These are phyloP conservation scores for Baeospora myosura DNA, from an alignment of 1,284 basidiomycete genomes.

Conservation along the genomic window DNA sequence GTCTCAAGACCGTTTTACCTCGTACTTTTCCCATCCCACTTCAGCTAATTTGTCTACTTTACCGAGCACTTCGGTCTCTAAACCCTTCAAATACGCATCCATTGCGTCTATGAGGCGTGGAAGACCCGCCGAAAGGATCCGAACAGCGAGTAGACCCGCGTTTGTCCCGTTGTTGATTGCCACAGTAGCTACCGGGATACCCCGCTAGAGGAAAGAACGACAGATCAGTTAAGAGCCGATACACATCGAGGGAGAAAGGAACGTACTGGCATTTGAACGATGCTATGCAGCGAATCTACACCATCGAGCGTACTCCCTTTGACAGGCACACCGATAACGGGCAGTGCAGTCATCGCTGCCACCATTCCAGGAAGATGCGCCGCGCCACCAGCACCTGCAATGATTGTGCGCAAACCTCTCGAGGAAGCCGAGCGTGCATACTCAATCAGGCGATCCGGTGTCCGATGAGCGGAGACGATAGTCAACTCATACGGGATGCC, in stretches of 20 bases:
- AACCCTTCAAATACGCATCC: conserved; percentile 66
- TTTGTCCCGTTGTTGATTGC: conserved; percentile 97
- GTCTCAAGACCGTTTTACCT: conserved; percentile 23
- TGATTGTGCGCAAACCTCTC: conserved; percentile 74
- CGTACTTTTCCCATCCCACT: conserved; percentile 84
- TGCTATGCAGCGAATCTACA: conserved; percentile 93
- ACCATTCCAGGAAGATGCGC: conserved; percentile 99
- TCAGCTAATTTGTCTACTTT: conserved; percentile 78
- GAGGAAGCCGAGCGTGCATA: conserved; percentile 77
- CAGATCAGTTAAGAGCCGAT: conserved; percentile 8
- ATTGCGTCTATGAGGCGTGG: conserved; percentile 64
- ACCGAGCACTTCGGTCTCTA: conserved; percentile 78
- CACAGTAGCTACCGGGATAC: conserved; percentile 94
- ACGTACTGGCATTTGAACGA: conserved; percentile 97
- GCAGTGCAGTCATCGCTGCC: conserved; percentile 86
- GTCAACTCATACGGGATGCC: conserved; percentile 88
- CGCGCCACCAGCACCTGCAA: conserved; percentile 95
- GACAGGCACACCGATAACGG: conserved; percentile 95
- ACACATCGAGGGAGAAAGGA: conserved; percentile 3
- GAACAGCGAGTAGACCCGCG: conserved; percentile 85
- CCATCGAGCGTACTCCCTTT: conserved; percentile 93
- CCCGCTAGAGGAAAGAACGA: conserved; percentile 49
- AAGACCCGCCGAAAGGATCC: conserved; percentile 77
- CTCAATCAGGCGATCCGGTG: conserved; percentile 79
- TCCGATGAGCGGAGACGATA: conserved; percentile 95